Base-by-base conservation (phyloP, 805 yeast genomes). In the Saccharomycopsis amapae region DNA sequence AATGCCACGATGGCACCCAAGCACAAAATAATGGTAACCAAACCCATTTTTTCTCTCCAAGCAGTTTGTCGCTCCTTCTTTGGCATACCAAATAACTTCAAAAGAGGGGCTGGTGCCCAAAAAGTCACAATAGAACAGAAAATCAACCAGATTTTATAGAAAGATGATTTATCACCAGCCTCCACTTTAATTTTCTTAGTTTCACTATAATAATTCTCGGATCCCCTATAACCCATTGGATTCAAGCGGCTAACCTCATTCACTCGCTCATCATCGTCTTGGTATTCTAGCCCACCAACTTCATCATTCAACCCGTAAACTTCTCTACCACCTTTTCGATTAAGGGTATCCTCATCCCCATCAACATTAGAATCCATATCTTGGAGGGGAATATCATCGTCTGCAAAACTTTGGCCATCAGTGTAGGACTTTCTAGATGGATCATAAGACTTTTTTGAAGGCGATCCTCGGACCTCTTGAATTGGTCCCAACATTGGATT, bases 31-130 rank as follows among this genome's bases (percentile, higher is more conserved):
- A 88, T 71, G 1, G 93, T 73, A 37, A 90, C 69, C 37, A 93
- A 70, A 1, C 87, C 97, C 45, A 89, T 83, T 59, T 90, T 90
- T 59, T 93, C 98, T 58, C 98, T 75, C 98, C 98, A 93, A 0
- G 97, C 97, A 69, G 79, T 78, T 60, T 89, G 97, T 49, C 95
- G 77, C 37, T 80, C 89, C 54, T 78, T 77, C 18, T 83, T 78
- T 28, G 75, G 73, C 73, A 90, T 73, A 2, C 97, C 97, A 63
- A 78, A 83, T 37, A 85, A 62, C 37, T 66, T 67, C 56, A 88
- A 64, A 28, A 87, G 52, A 0, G 88, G 81, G 2, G 82, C 75
- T 1, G 97, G 95, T 2, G 95, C 94, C 93, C 96, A 90, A 62
- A 87, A 87, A 0, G 98, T 89, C 30, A 93, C 66, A 6, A 75